phyloP scores from a whole-genome alignment of 1,139 yeast species.

The Protomyces arabidopsidicola region DNA sequence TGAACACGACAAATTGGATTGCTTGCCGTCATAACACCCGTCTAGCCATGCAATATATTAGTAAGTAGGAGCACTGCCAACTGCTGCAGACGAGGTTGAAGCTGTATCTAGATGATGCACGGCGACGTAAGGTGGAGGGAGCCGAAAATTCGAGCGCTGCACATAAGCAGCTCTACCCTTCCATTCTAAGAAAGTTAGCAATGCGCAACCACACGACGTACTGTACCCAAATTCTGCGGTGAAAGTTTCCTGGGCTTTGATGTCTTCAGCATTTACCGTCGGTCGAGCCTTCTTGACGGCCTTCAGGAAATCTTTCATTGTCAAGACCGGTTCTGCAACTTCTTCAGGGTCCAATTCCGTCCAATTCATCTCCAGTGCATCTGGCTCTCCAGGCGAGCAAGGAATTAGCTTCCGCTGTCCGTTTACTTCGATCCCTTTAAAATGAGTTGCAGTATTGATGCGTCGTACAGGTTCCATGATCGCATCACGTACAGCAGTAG shows the following conservation, averaged over 20 bases:
- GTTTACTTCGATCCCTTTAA: constrained; percentile 53
- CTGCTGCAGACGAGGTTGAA: too few species aligned
- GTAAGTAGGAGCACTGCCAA: too few species aligned
- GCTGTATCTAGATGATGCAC: too few species aligned
- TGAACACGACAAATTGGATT: too few species aligned
- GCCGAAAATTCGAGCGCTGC: too few species aligned
- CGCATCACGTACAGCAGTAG: constrained; percentile 95
- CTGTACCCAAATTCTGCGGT: constrained; percentile 64
- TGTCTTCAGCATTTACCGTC: constrained; percentile 82
- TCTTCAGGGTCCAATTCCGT: constrained; percentile 85
- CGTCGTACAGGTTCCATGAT: constrained; percentile 96
- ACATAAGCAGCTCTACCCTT: neutral
- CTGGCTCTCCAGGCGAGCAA: constrained; percentile 91
- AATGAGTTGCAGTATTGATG: constrained; percentile 94
- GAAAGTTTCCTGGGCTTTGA: constrained; percentile 76
- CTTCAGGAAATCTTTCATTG: constrained; percentile 86
- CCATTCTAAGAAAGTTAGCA: neutral
- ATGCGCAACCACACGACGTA: too few species aligned
- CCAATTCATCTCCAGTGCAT: constrained; percentile 89
- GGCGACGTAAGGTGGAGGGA: too few species aligned
- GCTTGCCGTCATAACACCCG: too few species aligned
- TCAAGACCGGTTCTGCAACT: constrained; percentile 79
- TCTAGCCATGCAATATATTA: too few species aligned
- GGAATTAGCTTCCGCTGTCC: constrained; percentile 60
- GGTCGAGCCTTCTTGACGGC: constrained; percentile 91